A percentile compares a stretch with the other conserved stretches of the same genome.
phyloP scores from a whole-genome alignment of 1,284 basidiomycete genomes.

The Sporisorium graminicola region DNA sequence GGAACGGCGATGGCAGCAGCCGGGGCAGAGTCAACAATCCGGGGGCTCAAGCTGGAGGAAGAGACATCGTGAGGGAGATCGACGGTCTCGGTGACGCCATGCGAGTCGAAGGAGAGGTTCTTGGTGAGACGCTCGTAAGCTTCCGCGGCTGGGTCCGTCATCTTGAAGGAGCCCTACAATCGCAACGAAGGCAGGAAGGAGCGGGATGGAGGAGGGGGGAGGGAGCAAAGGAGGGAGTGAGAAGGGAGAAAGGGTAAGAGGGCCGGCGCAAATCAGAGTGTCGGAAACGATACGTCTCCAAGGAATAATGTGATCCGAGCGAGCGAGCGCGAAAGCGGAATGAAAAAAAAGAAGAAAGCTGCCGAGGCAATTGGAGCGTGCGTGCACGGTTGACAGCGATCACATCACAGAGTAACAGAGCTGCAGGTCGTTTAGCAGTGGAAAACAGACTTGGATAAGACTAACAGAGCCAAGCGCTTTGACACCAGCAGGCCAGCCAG shows the following conservation, averaged over 20 bases:
- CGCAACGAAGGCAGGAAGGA: conserved; percentile 15
- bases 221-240: neutral
- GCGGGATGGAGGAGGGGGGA: neutral
- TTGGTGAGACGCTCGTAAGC: conserved; percentile 71
- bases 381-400: conserved; percentile 2
- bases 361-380: neutral
- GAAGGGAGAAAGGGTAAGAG: neutral
- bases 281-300: neutral
- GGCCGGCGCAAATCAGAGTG: neutral
- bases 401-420: neutral
- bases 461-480: neutral
- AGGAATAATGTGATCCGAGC: neutral
- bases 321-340: neutral
- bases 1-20: conserved; percentile 23
- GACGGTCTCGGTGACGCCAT: conserved; percentile 43
- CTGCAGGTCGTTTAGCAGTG: neutral
- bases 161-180: conserved; percentile 57
- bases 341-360: neutral
- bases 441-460: neutral
- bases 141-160: conserved; percentile 74
- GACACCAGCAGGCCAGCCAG: neutral
- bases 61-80: conserved; percentile 36
- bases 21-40: conserved; percentile 17
- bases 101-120: conserved; percentile 47
- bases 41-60: conserved; percentile 19